phyloP scores from a whole-genome alignment of 2,329 filamentous ascomycete species.

The Macroventuria anomochaeta region DNA sequence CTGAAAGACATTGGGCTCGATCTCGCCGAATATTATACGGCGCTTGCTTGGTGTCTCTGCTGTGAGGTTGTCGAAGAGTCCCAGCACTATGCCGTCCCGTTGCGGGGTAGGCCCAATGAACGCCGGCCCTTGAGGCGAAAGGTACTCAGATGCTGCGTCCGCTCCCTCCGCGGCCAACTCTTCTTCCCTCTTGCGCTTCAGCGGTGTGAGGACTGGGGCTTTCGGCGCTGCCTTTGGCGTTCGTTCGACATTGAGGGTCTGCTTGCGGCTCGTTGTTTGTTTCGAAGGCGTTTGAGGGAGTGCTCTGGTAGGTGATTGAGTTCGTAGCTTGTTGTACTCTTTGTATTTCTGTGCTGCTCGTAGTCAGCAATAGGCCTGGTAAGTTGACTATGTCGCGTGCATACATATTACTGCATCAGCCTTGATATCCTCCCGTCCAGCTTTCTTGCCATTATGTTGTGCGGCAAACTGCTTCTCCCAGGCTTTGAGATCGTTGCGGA shows the following conservation, averaged over 20 bases:
- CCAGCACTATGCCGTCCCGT: conserved; percentile 76
- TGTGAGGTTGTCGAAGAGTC: conserved; percentile 75
- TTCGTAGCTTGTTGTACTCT: conserved; percentile 71
- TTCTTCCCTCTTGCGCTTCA: conserved; percentile 43
- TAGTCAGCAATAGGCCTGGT: conserved; percentile 17
- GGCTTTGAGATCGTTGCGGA: conserved; percentile 74
- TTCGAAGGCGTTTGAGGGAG: conserved; percentile 44
- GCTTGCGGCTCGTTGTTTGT: conserved; percentile 31
- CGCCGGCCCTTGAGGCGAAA: conserved; percentile 42
- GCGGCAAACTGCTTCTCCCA: conserved; percentile 75
- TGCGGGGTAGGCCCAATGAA: conserved; percentile 79
- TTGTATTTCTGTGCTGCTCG: conserved; percentile 73
- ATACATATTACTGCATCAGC: conserved; percentile 73
- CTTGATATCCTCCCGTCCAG: conserved; percentile 77
- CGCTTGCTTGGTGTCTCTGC: conserved; percentile 54
- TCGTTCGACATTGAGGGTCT: conserved; percentile 27
- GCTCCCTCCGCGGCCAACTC: conserved; percentile 22
- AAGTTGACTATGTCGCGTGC: conserved; percentile 22
- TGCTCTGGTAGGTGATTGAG: conserved; percentile 34
- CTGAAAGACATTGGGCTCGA: conserved; percentile 43
- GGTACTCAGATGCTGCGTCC: conserved; percentile 21
- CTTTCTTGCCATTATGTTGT: conserved; percentile 70
- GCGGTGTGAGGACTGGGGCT: conserved; percentile 31
- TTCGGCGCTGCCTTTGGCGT: conserved; percentile 37
- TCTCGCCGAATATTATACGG: conserved; percentile 38